Evolutionary conservation across 495 filamentous ascomycete genomes (phyloP).

Genomic region (Chlorociboria aeruginascens): DNA sequence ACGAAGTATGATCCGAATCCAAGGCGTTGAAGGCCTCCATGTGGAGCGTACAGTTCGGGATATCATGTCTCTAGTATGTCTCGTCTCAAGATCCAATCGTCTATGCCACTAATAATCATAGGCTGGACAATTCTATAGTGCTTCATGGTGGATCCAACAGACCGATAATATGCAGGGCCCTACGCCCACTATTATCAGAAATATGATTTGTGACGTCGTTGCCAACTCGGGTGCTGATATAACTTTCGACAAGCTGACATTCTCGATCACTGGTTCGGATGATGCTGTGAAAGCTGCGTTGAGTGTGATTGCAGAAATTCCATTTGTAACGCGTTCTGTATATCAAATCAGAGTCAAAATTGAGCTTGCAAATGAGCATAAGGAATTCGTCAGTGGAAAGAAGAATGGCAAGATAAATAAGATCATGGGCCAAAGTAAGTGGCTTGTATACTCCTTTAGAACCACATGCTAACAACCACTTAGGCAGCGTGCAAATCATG

Average conservation of each 20-base stretch:
- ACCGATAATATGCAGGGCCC: conserved; percentile 62
- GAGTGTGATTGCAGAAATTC: conserved; percentile 82
- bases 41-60: conserved; percentile 89
- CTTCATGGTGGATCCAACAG: conserved; percentile 87
- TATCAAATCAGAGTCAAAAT: conserved; percentile 96
- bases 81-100: background rate
- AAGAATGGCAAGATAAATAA: conserved; percentile 99
- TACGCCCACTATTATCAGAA: conserved; percentile 61
- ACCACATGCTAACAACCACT: too few species aligned
- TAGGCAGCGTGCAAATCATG: conserved; percentile 80
- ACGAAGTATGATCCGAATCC: conserved; percentile 68
- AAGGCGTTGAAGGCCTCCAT: conserved; percentile 82
- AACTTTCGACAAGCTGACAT: conserved; percentile 84
- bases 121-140: conserved; percentile 96
- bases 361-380: conserved; percentile 97
- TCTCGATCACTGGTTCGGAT: conserved; percentile 89
- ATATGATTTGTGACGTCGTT: conserved; percentile 91
- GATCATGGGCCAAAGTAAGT: conserved; percentile 86
- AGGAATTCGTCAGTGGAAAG: conserved; percentile 98
- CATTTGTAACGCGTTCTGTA: conserved; percentile 73
- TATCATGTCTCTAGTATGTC: conserved; percentile 78
- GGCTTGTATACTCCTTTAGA: too few species aligned
- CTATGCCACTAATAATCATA: conserved; percentile 28
- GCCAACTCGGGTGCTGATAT: conserved; percentile 93
- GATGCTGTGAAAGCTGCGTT: conserved; percentile 90